Evolutionary conservation across 1,284 basidiomycete species (phyloP), one percentile per base, ranked within the genome.

Genomic region (Leccinum subrobustum): DNA sequence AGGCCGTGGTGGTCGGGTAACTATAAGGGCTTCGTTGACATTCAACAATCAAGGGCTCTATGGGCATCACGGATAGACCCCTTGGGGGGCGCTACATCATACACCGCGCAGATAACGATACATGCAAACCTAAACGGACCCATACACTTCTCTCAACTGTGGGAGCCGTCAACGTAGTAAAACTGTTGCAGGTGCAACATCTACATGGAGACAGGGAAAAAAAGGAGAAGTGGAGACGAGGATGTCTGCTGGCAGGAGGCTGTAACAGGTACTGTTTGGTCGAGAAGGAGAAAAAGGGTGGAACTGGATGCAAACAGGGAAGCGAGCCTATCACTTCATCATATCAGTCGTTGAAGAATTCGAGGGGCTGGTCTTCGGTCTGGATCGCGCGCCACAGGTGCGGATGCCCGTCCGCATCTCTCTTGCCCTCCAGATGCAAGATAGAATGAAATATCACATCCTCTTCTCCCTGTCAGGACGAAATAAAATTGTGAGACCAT

Each of bases 391-490:
- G 76, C 81, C 83, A 91, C 39, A 78, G 81, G 20, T 77, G 81
- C 2, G 85, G 82, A 25, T 77, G 81, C 3, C 80, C 83, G 53
- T 84, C 82, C 35, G 69, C 77, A 62, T 85, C 77, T 50, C 72
- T 74, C 61, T 81, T 76, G 54, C 83, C 83, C 70, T 91, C 89
- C 52, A 89, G 7, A 83, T 88, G 70, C 20, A 83, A 85, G 48
- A 91, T 73, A 3, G 88, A 89, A 70, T 92, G 89, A 73, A 90
- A 89, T 23, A 66, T 76, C 54, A 91, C 81, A 61, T 89, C 87
- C 59, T 84, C 81, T 8, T 75, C 76, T 33, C 87, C 88, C 87
- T 91, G 64, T 44, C 57, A 58, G 60, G 57, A 63, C 51, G 50
- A 62, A 62, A 54, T 56, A 16, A 42, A 59, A 42, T 52, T 52